Evolutionary conservation across 345 rosid species (phyloP), one percentile per base, ranked within the genome.

Genomic region (rapeseed (Brassica napus)): DNA sequence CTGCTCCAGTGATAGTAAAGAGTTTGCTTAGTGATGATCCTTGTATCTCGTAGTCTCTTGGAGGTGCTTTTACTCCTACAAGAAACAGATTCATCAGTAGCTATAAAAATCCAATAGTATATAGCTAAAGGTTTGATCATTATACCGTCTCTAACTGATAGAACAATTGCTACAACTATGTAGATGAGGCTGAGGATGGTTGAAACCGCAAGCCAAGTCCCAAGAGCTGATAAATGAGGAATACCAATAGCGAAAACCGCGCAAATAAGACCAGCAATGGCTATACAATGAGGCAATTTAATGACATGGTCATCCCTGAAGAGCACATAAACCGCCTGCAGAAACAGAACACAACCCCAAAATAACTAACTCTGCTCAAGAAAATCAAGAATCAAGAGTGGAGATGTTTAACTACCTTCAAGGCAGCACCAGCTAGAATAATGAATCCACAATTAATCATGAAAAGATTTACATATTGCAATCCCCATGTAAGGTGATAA

Each of bases 241-340:
- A 54, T 54, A 4, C 60, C 60, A 54, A 54, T 54, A 15, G 60
- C 60, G 24, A 54, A 54, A 7, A 54, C 59, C 9, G 59, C 59
- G 3, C 59, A 54, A 6, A 54, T 54, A 15, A 54, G 24, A 54
- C 59, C 59, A 6, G 23, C 59, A 54, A 54, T 54, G 60, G 59
- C 60, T 54, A 54, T 54, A 54, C 60, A 54, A 16, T 54, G 60
- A 54, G 60, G 60, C 18, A 54, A 54, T 16, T 54, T 54, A 16
- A 54, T 15, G 60, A 16, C 10, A 54, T 54, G 60, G 8, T 54
- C 60, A 54, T 54, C 60, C 60, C 60, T 54, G 60, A 54, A 54
- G 60, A 54, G 60, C 60, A 54, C 60, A 54, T 54, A 54, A 54
- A 54, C 60, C 16, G 60, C 60, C 60, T 54, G 60, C 24, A 54